These are phyloP conservation scores for Colletotrichum chrysophilum DNA, from an alignment of 2,329 filamentous ascomycete species.

Conservation along the genomic window DNA sequence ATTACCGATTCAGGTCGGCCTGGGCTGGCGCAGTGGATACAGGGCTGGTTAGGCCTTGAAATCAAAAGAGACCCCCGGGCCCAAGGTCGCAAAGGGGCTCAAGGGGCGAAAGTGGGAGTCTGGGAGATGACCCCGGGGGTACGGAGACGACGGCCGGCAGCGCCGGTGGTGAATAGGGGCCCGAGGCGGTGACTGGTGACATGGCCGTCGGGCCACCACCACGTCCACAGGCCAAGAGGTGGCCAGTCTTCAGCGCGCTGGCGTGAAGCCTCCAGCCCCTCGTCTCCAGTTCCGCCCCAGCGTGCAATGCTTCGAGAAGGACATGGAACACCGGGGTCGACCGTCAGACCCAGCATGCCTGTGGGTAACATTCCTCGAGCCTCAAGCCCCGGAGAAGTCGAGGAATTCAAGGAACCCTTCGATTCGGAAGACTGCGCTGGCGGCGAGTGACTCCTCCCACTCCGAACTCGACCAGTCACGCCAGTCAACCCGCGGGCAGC, in stretches of 20 bases:
- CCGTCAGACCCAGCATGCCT: not conserved
- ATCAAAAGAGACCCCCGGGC: not conserved
- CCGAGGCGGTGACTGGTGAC: conserved; percentile 11
- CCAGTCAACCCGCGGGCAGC: not conserved
- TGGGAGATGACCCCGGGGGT: conserved; percentile 9
- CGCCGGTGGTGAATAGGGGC: conserved; percentile 14
- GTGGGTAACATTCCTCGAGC: not conserved
- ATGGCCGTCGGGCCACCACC: not conserved
- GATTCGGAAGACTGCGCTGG: not conserved
- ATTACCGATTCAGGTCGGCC: conserved; percentile 17
- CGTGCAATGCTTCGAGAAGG: conserved; percentile 15
- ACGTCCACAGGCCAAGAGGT: not conserved
- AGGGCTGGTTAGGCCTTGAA: conserved; percentile 7
- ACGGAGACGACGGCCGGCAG: conserved; percentile 9
- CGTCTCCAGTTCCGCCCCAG: not conserved
- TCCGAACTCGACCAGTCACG: not conserved
- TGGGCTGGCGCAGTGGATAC: conserved; percentile 11
- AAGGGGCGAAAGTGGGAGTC: conserved; percentile 14
- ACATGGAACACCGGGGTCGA: not conserved
- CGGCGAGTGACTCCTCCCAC: not conserved
- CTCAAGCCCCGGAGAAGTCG: not conserved
- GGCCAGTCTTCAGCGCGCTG: not conserved
- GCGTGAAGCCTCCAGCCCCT: not conserved
- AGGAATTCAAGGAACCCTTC: not conserved
- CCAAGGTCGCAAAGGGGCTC: not conserved